Evolutionary conservation across 345 rosid species (phyloP).

Genomic region (Eucalyptus curtisii): DNA sequence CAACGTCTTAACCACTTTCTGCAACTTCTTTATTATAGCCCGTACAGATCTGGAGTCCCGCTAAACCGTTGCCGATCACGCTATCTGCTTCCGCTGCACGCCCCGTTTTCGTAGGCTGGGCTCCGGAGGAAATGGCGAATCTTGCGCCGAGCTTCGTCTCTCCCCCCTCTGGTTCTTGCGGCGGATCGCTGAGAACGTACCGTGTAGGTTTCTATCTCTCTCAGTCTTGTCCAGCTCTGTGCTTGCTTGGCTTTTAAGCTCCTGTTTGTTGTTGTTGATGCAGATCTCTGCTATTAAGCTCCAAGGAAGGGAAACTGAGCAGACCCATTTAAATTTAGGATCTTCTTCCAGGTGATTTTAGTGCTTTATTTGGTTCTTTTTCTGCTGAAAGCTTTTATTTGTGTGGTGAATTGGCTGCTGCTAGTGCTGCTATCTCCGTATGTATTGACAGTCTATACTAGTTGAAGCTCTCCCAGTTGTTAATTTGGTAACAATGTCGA

Average conservation of each 20-base stretch:
- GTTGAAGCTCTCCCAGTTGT: not conserved
- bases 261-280: not conserved
- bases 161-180: not conserved
- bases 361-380: not conserved
- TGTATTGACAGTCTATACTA: not conserved
- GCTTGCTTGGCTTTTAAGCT: not conserved
- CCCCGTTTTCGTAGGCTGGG: not conserved
- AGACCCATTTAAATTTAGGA: constrained; percentile 9
- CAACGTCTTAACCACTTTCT: not conserved
- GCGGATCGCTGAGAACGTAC: not conserved
- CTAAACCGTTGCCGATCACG: not conserved
- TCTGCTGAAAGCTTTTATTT: not conserved
- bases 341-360: constrained; percentile 21
- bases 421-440: not conserved
- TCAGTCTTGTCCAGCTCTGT: not conserved
- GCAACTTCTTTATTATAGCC: not conserved
- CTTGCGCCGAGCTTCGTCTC: not conserved
- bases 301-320: constrained; percentile 8
- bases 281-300: constrained; percentile 19
- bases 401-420: not conserved
- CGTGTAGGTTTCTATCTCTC: not conserved
- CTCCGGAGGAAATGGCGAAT: not conserved
- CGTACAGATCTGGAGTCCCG: not conserved
- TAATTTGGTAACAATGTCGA: not conserved
- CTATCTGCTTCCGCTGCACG: not conserved